phyloP scores from a whole-genome alignment of 352 stramenopile species.

The Phytophthora citrophthora region DNA sequence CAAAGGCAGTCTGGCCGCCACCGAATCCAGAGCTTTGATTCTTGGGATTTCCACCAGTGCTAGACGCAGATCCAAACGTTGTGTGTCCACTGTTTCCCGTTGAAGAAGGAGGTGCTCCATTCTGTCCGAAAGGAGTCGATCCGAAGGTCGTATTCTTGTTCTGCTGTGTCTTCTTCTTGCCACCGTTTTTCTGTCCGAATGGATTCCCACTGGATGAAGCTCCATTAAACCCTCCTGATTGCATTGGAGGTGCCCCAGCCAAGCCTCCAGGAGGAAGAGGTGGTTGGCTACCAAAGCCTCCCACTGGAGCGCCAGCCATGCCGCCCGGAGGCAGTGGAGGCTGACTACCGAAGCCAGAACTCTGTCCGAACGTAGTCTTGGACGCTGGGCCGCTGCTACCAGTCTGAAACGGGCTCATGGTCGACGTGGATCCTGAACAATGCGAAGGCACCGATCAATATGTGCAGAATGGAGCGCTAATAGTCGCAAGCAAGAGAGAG shows the following conservation, averaged over 20 bases:
- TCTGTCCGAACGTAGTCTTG: conserved; percentile 47
- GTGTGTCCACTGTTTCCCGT: conserved; percentile 14
- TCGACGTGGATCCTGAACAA: conserved; percentile 36
- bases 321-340: conserved; percentile 32
- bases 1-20: conserved; percentile 21
- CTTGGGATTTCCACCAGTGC: conserved; percentile 17
- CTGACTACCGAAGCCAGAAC: conserved; percentile 35
- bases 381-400: conserved; percentile 3
- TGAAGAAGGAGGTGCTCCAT: conserved; percentile 3
- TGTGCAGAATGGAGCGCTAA: conserved; percentile 16
- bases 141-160: conserved; percentile 23
- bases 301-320: conserved; percentile 15
- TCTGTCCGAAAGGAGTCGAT: conserved; percentile 24
- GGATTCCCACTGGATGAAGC: conserved; percentile 21
- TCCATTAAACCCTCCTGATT: conserved; percentile 17
- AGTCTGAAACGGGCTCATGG: conserved; percentile 42
- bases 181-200: conserved; percentile 31
- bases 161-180: conserved; percentile 15
- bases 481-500: conserved; percentile 7
- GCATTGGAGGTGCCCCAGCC: conserved; percentile 12
- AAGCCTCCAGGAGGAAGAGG: conserved; percentile 32
- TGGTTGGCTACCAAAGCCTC: conserved; percentile 25
- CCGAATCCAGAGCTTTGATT: conserved; percentile 19
- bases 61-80: conserved; percentile 35
- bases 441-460: conserved; percentile 46